Base-by-base conservation (phyloP, 768 basidiomycete species). In the Amanita fuliginea region DNA sequence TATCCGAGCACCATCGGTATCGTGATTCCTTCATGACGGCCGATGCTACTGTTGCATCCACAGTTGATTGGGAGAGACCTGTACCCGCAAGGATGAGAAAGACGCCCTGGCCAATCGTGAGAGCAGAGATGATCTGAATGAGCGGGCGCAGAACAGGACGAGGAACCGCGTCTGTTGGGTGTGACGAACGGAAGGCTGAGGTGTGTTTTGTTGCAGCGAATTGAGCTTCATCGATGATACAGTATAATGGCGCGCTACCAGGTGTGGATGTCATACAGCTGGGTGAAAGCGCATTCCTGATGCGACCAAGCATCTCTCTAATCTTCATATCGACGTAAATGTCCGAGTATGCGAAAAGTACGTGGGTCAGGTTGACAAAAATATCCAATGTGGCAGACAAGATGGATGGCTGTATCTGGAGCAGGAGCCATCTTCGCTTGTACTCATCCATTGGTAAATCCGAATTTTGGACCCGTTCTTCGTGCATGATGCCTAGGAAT, bases 161-260 rank as follows among this genome's bases (percentile, higher is more conserved):
- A 44, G 63, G 60, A 21, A 14, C 54, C 3, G 59, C 62, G 16
- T 62, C 62, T 28, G 64, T 62, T 37, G 45, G 13, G 6, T 4
- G 5, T 48, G 63, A 62, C 4, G 67, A 71, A 43, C 66, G 65
- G 53, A 74, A 73, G 1, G 71, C 63, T 1, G 57, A 48, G 19
- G 53, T 60, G 37, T 67, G 67, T 43, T 69, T 64, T 0, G 65
- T 67, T 1, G 70, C 71, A 5, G 73, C 70, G 41, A 66, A 62
- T 51, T 74, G 71, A 9, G 69, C 71, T 57, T 74, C 71, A 43
- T 74, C 72, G 6, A 74, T 61, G 13, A 74, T 64, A 51, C 69
- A 71, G 55, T 72, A 74, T 18, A 74, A 52, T 5, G 70, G 68
- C 4, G 61, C 64, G 47, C 62, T 60, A 14, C 43, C 54, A 19